Evolutionary conservation across 805 yeast genomes (phyloP), one percentile per base, ranked within the genome.

Genomic region (Candida jianshihensis): DNA sequence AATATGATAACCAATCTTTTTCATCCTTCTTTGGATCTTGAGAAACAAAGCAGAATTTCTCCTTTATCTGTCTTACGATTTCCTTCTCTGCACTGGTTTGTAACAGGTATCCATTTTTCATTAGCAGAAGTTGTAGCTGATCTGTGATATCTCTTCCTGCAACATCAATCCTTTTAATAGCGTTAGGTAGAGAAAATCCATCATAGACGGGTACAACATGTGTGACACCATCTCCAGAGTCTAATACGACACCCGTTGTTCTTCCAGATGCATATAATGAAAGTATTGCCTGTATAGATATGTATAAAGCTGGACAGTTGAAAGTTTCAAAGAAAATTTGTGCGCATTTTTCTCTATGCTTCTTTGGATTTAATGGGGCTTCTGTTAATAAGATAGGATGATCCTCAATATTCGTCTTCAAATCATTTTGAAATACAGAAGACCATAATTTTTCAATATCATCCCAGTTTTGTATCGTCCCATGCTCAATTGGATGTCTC

Each of bases 201-300:
- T 87, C 88, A 58, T 76, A 90, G 0, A 90, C 86, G 0, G 97
- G 96, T 2, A 87, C 95, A 8, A 83, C 70, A 51, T 84, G 89
- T 27, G 84, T 73, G 19, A 87, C 95, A 5, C 97, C 97, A 57
- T 89, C 97, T 5, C 97, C 97, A n/a, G 81, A 73, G 53, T 89
- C 96, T 11, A 90, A 53, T 3, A 86, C 95, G 26, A 86, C 73
- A 1, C 97, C 97, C 0, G 95, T 88, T 7, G 97, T 89, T 46
- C 86, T 64, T 0, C 97, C 97, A 5, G 85, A 72, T 0, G 97
- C 88, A 60, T 90, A 89, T 27, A 89, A 62, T 4, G 96, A 71
- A 27, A 89, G 63, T 10, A 88, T 88, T 0, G 95, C 90, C 46
- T 90, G 97, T 51, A 86, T 87, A 16, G 96, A 95, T 29, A 90